These are phyloP conservation scores for Lactifluus echinatus DNA, from an alignment of 768 basidiomycete species.

Conservation along the genomic window DNA sequence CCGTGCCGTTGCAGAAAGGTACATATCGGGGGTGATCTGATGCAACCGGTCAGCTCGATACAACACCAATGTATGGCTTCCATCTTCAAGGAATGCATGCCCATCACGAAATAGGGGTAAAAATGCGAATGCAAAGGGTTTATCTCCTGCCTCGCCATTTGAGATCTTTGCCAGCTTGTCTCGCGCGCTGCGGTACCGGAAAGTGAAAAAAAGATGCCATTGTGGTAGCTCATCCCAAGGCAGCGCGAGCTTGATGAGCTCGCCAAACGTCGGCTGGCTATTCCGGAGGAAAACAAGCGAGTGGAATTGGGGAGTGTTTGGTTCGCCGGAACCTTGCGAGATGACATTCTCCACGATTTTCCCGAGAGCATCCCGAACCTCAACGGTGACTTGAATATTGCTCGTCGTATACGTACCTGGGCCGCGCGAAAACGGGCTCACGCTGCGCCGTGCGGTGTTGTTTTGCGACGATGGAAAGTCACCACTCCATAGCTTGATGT, in stretches of 20 bases:
- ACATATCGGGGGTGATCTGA: constrained; percentile 56
- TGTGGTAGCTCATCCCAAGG: constrained; percentile 57
- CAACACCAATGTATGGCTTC: constrained; percentile 74
- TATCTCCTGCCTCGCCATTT: constrained; percentile 42
- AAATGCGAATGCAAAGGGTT: constrained; percentile 88
- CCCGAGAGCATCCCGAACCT: constrained; percentile 73
- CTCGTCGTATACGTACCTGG: constrained; percentile 45
- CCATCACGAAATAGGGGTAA: constrained; percentile 77
- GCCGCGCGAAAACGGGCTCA: constrained; percentile 51
- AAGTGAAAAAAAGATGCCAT: constrained; percentile 93
- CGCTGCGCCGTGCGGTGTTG: constrained; percentile 44
- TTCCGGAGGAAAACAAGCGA: constrained; percentile 89
- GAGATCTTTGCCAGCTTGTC: constrained; percentile 36
- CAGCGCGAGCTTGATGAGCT: constrained; percentile 82
- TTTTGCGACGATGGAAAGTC: constrained; percentile 60
- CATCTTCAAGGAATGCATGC: constrained; percentile 79
- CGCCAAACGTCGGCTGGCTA: constrained; percentile 85
- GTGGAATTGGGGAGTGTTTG: constrained; percentile 67
- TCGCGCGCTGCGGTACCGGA: constrained; percentile 60
- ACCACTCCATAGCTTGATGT: constrained; percentile 93
- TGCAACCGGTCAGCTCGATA: constrained; percentile 71
- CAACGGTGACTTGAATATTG: constrained; percentile 86
- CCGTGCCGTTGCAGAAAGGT: constrained; percentile 63
- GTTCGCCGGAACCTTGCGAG: constrained; percentile 80
- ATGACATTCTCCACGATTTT: constrained; percentile 59